Evolutionary conservation across 352 stramenopile genomes (phyloP).

Genomic region (Pythium insidiosum): DNA sequence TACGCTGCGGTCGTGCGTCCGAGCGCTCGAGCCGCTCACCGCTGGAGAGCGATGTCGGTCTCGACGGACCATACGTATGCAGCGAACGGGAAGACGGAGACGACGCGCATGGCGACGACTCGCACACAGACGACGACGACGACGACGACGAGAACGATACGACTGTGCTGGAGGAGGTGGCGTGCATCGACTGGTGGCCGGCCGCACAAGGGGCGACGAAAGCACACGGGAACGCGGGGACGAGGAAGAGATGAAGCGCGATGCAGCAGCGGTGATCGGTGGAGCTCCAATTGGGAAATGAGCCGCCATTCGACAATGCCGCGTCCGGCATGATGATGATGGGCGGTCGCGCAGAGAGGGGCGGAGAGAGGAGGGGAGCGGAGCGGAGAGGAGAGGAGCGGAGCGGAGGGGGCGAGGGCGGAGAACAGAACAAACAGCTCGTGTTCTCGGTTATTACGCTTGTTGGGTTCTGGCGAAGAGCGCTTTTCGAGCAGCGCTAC

Average conservation of each 20-base stretch:
- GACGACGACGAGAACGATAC: slow-evolving; percentile 3
- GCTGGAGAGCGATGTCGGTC: not conserved
- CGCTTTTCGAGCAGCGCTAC: too few species aligned
- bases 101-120: not conserved
- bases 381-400: too few species aligned
- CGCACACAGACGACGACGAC: slow-evolving; percentile 2
- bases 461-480: too few species aligned
- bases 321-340: not conserved
- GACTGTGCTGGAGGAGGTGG: not conserved
- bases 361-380: not conserved
- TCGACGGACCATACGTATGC: too few species aligned
- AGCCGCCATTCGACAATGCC: too few species aligned
- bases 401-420: not conserved
- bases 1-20: not conserved
- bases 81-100: too few species aligned
- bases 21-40: not conserved
- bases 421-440: not conserved
- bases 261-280: too few species aligned
- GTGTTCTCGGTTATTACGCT: too few species aligned
- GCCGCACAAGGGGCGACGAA: too few species aligned
- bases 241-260: too few species aligned
- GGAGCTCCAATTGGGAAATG: too few species aligned
- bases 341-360: not conserved
- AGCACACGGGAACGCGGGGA: too few species aligned
- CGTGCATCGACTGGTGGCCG: not conserved